Base-by-base conservation (phyloP, 768 basidiomycete species). In the Phylloporus sp. region DNA sequence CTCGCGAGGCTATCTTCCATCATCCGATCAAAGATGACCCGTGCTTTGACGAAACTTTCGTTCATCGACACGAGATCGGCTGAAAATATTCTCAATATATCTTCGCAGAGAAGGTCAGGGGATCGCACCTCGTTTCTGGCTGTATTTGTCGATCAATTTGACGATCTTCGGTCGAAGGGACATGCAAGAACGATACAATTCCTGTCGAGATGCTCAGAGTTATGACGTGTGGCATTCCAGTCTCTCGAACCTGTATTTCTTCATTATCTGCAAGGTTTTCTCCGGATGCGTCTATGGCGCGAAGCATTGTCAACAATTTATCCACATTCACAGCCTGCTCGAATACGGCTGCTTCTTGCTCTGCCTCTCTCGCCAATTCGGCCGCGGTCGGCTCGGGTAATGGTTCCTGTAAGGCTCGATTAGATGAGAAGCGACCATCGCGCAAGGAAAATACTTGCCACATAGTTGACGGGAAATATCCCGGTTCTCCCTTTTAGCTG, bases 381-480 rank as follows among this genome's bases (percentile, higher is more conserved):
- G 71, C 68, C 2, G 83, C 70, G 0, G 85, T 90, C 0, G 88
- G 89, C 45, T 95, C 91, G 0, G 92, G 89, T 50, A 97, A 73
- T 3, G 82, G 74, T 78, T 91, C 86, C 89, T 90, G 60, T 11
- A 21, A 17, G 13, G 18, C 14, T 17, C 13, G 27, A 47, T 50
- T 20, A 41, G 41, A 36, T 5, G 35, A 29, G 17, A 38, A 34
- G 31, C 1, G n/a, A 24, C 8, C 7, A 13, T 47, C 26, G 20
- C 46, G 15, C 17, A 14, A 21, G 24, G 39, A 38, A 35, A 43
- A 49, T 29, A 76, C 84, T 7, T 57, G 90, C 90, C 56, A 97
- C 91, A 70, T 97, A 96, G 64, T 95, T 96, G 17, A 95, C 90
- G 0, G 95, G 95, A 67, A 98, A 97, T 38, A 98, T 98, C 35